Conservation (phyloP, 2,329 filamentous ascomycete genomes). For the Alternaria brassicae region DNA sequence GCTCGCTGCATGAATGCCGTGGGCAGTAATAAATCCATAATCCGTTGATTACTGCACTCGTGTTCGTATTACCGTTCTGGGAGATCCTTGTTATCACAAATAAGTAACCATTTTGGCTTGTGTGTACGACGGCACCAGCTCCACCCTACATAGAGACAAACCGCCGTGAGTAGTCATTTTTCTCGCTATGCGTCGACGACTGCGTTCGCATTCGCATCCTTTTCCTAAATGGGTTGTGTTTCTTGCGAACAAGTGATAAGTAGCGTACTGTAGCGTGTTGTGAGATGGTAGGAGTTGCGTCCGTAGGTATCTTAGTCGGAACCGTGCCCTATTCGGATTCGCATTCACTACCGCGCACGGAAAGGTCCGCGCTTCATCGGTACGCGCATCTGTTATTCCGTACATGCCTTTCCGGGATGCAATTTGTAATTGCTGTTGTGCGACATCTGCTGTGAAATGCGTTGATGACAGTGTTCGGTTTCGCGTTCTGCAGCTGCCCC, state of each 20-base stretch:
- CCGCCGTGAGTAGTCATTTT: neutral
- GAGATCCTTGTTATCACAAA: neutral
- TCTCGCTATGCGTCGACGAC: neutral
- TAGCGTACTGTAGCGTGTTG: neutral
- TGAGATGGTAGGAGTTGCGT: neutral
- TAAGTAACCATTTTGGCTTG: neutral
- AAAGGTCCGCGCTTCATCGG: neutral
- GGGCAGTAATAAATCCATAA: neutral
- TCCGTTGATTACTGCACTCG: neutral
- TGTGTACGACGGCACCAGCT: neutral
- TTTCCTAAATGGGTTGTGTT: neutral
- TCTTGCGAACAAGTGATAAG: neutral
- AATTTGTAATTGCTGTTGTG: neutral
- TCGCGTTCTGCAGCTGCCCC: too few species aligned
- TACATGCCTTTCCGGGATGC: neutral
- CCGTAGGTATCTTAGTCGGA: neutral
- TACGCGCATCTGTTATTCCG: neutral
- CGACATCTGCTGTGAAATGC: neutral
- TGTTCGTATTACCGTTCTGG: neutral
- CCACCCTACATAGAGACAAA: neutral
- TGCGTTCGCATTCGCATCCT: neutral
- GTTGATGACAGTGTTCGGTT: neutral
- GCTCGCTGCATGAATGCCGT: neutral
- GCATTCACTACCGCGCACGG: neutral
- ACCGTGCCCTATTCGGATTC: neutral